phyloP scores from a whole-genome alignment of 495 filamentous ascomycete species.

The Aspergillus sparsus region DNA sequence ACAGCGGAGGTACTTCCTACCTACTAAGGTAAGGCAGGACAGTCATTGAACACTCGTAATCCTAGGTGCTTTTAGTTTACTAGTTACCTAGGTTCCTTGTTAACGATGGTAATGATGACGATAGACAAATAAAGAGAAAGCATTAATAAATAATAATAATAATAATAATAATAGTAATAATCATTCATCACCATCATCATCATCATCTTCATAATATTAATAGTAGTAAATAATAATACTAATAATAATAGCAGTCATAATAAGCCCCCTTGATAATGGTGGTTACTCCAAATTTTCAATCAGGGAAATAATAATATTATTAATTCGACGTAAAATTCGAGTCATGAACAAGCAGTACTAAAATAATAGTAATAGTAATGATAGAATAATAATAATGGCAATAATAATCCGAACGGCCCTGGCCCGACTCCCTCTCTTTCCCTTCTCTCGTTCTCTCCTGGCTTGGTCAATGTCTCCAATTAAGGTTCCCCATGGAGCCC shows the following conservation, averaged over 20 bases:
- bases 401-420: background rate
- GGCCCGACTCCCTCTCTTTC: background rate
- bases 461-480: background rate
- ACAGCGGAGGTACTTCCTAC: too few relatives aligned
- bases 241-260: background rate
- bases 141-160: background rate
- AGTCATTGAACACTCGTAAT: too few relatives aligned
- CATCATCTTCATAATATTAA: too few relatives aligned
- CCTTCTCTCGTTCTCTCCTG: too few relatives aligned
- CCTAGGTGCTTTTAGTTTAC: too few relatives aligned
- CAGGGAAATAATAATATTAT: background rate
- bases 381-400: background rate
- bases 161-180: background rate
- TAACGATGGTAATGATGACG: background rate
- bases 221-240: background rate
- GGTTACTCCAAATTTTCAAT: background rate
- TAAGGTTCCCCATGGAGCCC: constrained; percentile 18
- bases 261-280: background rate
- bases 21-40: too few relatives aligned
- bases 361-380: background rate
- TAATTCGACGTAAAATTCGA: background rate
- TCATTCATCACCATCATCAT: background rate
- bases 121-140: background rate
- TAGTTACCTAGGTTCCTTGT: background rate
- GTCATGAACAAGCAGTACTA: background rate